Evolutionary conservation across 345 rosid genomes (phyloP), one percentile per base, ranked within the genome.

Genomic region (Angophora floribunda): DNA sequence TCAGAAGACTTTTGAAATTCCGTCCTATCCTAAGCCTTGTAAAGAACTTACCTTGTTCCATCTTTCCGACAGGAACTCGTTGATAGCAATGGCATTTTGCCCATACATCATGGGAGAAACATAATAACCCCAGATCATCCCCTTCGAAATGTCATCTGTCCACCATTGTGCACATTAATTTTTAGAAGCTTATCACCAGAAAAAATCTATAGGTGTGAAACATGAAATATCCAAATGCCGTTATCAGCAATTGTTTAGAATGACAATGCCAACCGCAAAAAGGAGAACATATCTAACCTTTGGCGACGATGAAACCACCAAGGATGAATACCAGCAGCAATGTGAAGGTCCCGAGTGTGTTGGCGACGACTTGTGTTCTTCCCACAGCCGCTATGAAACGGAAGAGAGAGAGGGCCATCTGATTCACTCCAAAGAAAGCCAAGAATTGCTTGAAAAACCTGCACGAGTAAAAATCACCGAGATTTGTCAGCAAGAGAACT

Each of bases 391-490:
- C 95, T 51, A 93, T 90, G 19, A 89, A 79, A 80, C 96, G 92
- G 88, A 94, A 94, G 67, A 94, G 86, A 28, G 88, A 91, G 59
- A 94, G 88, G 24, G 96, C 89, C 95, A 91, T 91, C 86, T 93
- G 94, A 87, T 86, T 91, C 21, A 90, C 44, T 10, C 92, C 75
- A 26, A 92, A 52, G 50, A 94, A 93, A 82, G 93, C 87, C 52
- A 91, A 26, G 85, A 89, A 91, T 91, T 94, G 97, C 91, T 90
- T 93, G 52, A 93, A 91, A 9, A 94, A 85, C 92, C 97, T 95
- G 85, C 53, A 87, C 26, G 51, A 59, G 51, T 44, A 45, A 12
- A 50, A 50, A 45, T 50, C 67, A 32, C 14, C 14, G 3, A 28
- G 86, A 52, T 78, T 51, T 11, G 21, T 52, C 59, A 86, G 80